Evolutionary conservation across 176 grass and related monocot species (phyloP).

Genomic region (Bolboschoenus planiculmis): DNA sequence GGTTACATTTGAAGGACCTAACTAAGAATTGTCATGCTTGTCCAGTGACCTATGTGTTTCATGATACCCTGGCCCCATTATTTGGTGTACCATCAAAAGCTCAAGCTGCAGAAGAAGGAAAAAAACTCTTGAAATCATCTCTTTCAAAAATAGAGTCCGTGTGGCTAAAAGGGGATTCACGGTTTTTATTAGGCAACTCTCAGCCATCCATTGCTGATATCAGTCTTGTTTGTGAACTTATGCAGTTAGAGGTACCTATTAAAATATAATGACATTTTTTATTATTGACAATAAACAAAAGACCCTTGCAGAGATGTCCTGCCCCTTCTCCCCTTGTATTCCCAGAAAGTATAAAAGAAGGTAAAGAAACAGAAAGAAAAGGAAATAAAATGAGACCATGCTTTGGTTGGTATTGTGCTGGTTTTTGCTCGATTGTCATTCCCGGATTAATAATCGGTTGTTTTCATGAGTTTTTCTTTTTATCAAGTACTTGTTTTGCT

Average conservation of each 20-base stretch:
- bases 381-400: background rate
- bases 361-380: background rate
- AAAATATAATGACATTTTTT: background rate
- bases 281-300: background rate
- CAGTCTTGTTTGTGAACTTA: slow-evolving; percentile 90
- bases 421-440: background rate
- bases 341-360: background rate
- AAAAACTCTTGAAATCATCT: slow-evolving; percentile 45
- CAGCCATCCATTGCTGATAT: slow-evolving; percentile 76
- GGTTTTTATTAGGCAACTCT: slow-evolving; percentile 62
- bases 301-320: background rate
- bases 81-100: slow-evolving; percentile 44
- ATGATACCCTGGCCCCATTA: slow-evolving; percentile 47
- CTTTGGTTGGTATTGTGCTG: background rate
- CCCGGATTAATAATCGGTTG: background rate
- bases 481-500: background rate
- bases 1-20: background rate
- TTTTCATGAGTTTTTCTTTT: background rate
- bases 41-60: slow-evolving; percentile 44
- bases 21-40: background rate
- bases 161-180: slow-evolving; percentile 58
- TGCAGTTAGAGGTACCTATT: slow-evolving; percentile 69
- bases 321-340: background rate
- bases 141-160: slow-evolving; percentile 49
- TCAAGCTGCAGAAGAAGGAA: slow-evolving; percentile 50